These are phyloP conservation scores for Silene uniflora DNA, from an alignment of 148 eudicot species.

Conservation along the genomic window DNA sequence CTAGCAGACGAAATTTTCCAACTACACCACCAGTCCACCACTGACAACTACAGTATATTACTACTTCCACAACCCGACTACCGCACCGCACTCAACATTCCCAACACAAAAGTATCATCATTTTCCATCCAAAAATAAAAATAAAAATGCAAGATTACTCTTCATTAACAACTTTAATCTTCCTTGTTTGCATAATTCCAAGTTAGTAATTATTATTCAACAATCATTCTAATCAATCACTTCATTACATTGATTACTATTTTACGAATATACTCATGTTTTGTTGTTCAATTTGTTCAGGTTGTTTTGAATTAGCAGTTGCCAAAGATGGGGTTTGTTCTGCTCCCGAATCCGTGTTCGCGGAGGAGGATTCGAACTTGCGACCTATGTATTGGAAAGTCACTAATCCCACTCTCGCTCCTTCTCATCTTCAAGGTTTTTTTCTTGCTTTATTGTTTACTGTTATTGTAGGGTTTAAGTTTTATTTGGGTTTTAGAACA, in stretches of 20 bases:
- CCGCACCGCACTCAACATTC: not conserved
- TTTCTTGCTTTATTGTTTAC: not conserved
- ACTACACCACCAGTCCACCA: not conserved
- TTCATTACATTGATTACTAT: not conserved
- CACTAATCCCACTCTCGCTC: conserved; percentile 83
- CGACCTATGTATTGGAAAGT: conserved; percentile 70
- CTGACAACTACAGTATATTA: not conserved
- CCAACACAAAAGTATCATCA: not conserved
- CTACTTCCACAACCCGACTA: not conserved
- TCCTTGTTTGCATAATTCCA: not conserved
- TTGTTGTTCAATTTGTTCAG: conserved; percentile 23
- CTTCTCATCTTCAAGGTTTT: conserved; percentile 82
- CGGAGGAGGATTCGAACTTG: conserved; percentile 18
- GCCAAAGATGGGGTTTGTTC: conserved; percentile 62
- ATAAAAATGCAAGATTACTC: conserved; percentile 14
- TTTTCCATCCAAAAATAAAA: not conserved
- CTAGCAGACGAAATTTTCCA: conserved; percentile 9
- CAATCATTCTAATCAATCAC: not conserved
- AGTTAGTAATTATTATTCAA: not conserved
- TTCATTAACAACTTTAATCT: conserved; percentile 1
- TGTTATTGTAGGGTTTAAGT: not conserved
- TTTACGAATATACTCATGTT: not conserved
- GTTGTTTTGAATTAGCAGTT: conserved; percentile 29
- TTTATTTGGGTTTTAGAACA: too few relatives aligned
- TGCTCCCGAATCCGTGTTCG: conserved; percentile 30